Base-by-base conservation (phyloP, 2,329 filamentous ascomycete species). In the Chalara sp. region DNA sequence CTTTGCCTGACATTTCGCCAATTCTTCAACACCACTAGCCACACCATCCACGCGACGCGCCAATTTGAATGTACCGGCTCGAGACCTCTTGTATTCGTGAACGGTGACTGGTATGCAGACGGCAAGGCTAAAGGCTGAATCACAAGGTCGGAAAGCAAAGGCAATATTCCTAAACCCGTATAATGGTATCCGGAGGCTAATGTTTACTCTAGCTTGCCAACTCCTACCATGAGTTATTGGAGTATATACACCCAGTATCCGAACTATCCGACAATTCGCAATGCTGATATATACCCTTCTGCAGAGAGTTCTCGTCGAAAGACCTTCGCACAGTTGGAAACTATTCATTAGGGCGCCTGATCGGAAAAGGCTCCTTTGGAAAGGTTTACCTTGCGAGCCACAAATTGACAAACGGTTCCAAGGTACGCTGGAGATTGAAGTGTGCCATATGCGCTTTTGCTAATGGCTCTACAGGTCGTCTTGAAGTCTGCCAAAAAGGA, bases 381-480 rank as follows among this genome's bases (percentile, higher is more conserved):
- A 97, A 96, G 72, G 93, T 99, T 63, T 99, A 99, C 69, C 78
- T 99, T 53, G 93, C 92, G 52, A 83, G 85, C 44, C 93, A 99
- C 70, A 97, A 96, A 70, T 89, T 99, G 69, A 97, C 89, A 64
- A 96, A 96, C 83, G 92, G 91, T 64, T 96, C 91, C 66, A 97
- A 96, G 82, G 90, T 92, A 65, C 55, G 75, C 51, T 46, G 35
- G 8, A 37, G n/a, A 37, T 8, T 43, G 41, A 12, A 12, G 41
- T 8, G 21, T 8, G 41, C 41, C 7, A 21, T 12, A 12, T 8
- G 8, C n/a, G 35, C 41, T 11, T 10, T n/a, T n/a, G 10, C 21
- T 8, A 43, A 8, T 8, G 39, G 33, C 42, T 47, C 54, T 51
- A 47, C 67, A 95, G 89, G 93, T 99, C 62, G 93, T 99, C 35